Evolutionary conservation across 2,329 filamentous ascomycete species (phyloP).

Genomic region (Alternaria sp.): DNA sequence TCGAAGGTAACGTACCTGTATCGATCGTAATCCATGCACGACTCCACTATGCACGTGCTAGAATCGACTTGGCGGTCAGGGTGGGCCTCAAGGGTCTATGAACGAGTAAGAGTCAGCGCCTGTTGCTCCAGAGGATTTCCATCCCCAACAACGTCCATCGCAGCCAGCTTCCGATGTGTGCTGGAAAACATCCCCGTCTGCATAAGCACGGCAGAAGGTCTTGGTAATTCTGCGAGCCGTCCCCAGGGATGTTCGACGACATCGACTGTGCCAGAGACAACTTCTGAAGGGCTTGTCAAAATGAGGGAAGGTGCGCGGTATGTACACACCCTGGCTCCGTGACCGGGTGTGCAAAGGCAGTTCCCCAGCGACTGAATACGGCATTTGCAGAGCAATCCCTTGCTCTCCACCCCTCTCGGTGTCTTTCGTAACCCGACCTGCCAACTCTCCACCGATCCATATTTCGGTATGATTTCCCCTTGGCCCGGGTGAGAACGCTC

Average conservation of each 20-base stretch:
- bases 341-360: not conserved
- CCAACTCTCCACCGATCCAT: constrained; percentile 3
- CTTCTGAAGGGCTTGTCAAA: not conserved
- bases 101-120: not conserved
- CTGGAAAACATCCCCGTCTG: not conserved
- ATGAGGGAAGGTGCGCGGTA: not conserved
- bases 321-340: not conserved
- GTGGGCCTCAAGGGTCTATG: not conserved
- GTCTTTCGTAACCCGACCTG: not conserved
- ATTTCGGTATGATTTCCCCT: constrained; percentile 7
- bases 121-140: not conserved
- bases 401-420: constrained; percentile 1
- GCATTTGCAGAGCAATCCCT: not conserved
- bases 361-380: not conserved
- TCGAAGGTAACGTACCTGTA: not conserved
- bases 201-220: not conserved
- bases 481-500: not conserved
- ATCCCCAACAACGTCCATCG: not conserved
- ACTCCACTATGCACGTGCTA: not conserved
- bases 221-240: not conserved
- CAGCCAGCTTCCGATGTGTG: not conserved
- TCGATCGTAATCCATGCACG: not conserved
- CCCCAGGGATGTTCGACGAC: not conserved
- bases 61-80: not conserved
- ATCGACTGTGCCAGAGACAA: not conserved